These are phyloP conservation scores for Ophiorrhiza pumila DNA, from an alignment of 257 asterid species.

Conservation along the genomic window DNA sequence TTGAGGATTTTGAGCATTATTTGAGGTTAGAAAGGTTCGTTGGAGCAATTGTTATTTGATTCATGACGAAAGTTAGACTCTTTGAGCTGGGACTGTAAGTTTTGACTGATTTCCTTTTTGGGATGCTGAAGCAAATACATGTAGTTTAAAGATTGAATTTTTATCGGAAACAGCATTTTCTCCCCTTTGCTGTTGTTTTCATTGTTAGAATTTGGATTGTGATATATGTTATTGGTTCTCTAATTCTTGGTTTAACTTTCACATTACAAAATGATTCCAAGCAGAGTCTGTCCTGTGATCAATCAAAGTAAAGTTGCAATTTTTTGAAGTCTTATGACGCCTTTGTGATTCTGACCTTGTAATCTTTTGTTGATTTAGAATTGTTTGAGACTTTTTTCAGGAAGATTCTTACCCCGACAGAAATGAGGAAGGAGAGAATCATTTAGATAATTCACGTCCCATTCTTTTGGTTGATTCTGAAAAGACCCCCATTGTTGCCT, in stretches of 20 bases:
- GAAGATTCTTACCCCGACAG: conserved; percentile 24
- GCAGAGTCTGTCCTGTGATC: not conserved
- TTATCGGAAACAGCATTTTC: too few relatives aligned
- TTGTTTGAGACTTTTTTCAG: conserved; percentile 38
- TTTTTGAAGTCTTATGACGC: not conserved
- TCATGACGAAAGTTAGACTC: not conserved
- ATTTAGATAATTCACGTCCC: conserved; percentile 35
- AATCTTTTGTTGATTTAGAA: conserved; percentile 22
- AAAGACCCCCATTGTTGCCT: conserved; percentile 53
- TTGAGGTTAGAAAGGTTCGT: not conserved
- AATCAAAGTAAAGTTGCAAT: not conserved
- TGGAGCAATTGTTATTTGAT: not conserved
- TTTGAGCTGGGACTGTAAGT: not conserved
- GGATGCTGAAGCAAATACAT: not conserved
- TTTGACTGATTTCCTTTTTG: not conserved
- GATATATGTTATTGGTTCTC: not conserved
- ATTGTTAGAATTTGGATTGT: not conserved
- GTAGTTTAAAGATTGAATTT: not conserved
- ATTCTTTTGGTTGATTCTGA: conserved; percentile 46
- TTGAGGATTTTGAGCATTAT: not conserved
- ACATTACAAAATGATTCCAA: not conserved
- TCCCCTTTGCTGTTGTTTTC: not conserved
- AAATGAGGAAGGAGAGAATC: conserved; percentile 30
- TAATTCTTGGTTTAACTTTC: not conserved
- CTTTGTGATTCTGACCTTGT: conserved; percentile 15